Percentiles rank a stretch among this genome's conserved stretches.
phyloP scores from a whole-genome alignment of 805 yeast genomes.

The Barnettozyma botsteinii region DNA sequence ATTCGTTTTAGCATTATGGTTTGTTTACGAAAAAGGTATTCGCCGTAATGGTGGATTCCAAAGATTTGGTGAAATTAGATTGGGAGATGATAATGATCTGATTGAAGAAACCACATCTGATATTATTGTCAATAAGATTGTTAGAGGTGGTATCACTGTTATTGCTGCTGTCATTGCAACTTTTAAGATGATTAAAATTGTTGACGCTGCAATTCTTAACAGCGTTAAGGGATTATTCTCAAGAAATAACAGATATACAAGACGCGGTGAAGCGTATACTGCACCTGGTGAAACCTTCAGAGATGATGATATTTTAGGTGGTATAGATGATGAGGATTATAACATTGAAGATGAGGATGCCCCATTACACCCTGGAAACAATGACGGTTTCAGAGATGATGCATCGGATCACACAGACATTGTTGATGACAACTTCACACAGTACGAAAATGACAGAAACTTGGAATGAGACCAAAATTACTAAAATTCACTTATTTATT shows the following conservation, averaged over 20 bases:
- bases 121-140: slow-evolving; percentile 46
- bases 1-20: slow-evolving; percentile 38
- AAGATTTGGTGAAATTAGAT: slow-evolving; percentile 83
- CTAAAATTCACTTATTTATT: neutral
- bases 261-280: slow-evolving; percentile 21
- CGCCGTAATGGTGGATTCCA: slow-evolving; percentile 56
- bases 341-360: slow-evolving; percentile 21
- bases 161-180: slow-evolving; percentile 29
- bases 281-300: slow-evolving; percentile 18
- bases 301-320: slow-evolving; percentile 23
- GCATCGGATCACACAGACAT: slow-evolving; percentile 3
- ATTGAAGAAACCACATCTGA: slow-evolving; percentile 50
- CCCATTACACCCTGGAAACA: slow-evolving; percentile 1
- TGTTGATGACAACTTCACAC: slow-evolving; percentile 10
- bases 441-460: slow-evolving; percentile 14
- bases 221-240: slow-evolving; percentile 15
- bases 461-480: slow-evolving; percentile 5
- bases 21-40: slow-evolving; percentile 70
- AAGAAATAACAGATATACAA: slow-evolving; percentile 19
- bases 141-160: slow-evolving; percentile 30
- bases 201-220: slow-evolving; percentile 15
- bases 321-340: slow-evolving; percentile 21
- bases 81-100: slow-evolving; percentile 74
- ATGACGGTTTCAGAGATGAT: slow-evolving; percentile 6
- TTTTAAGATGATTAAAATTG: slow-evolving; percentile 25